Evolutionary conservation across 495 filamentous ascomycete genomes (phyloP), one percentile per base, ranked within the genome.

Genomic region (Margaritispora aquatica): DNA sequence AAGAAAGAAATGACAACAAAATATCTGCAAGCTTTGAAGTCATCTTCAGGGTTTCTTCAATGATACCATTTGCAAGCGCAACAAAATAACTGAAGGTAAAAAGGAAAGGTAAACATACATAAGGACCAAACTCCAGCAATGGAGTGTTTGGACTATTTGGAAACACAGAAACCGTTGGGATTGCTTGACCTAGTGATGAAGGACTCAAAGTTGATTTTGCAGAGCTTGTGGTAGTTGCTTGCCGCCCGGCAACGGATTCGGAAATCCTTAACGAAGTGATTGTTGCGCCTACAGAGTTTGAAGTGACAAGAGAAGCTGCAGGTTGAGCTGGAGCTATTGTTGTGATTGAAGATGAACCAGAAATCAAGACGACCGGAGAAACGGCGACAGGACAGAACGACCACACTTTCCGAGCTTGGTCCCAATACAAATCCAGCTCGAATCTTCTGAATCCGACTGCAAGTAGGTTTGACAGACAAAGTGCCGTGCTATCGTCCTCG

Each of bases 381-480:
- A 59, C 59, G 1, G 68, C 61, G 9, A 79, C 80, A 0, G 85
- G 85, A 62, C 85, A 88, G 26, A 88, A 77, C 23, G 71, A 79
- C 82, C 83, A 87, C 26, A 70, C 55, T 22, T 69, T 70, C 27
- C 74, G 71, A 26, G 66, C 70, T 19, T 71, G 56, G 55, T 85
- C 85, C 85, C 85, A 88, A 63, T 84, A 88, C 5, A 87, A 55
- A 65, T 88, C 85, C n/a, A 85, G 66, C 29, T 80, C 66, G 27
- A 87, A 77, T 52, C 80, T 75, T 27, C 77, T 73, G 58, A 81
- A 86, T n/a, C 80, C 83, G 9, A 76, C 69, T 1, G 80, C 75
- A 2, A 88, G 72, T 1, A 88, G 71, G 63, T 85, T 86, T 2
- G 83, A 85, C 19, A 87, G 63, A 65, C 85, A 88, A 63, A 72